Base-by-base conservation (phyloP, 495 filamentous ascomycete species). In the Penicillium alfredii region DNA sequence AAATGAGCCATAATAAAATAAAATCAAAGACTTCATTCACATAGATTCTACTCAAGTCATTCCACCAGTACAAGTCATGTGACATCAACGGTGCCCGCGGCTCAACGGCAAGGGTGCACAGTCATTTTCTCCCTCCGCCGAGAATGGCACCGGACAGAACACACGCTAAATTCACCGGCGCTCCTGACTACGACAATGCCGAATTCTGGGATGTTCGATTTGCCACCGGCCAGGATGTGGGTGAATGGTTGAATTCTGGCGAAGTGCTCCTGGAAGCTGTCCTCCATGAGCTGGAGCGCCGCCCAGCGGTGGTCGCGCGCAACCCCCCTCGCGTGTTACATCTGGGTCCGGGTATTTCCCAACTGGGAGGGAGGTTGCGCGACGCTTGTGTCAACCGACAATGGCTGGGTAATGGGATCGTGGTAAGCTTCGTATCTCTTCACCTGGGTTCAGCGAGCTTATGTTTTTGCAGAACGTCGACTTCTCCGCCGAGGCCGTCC, bases 231-330 rank as follows among this genome's bases (percentile, higher is more conserved):
- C 49, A 42, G 10, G 65, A 69, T 55, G 56, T 64, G 6, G 63
- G 65, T 11, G 65, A 69, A 47, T 69, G 65, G 65, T 35, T 69
- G 31, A 69, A 69, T 25, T 29, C 61, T 4, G 65, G 65, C 25
- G 55, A 66, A 19, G 36, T 38, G 8, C 40, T 69, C 8, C 35
- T 69, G 8, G 59, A 61, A 4, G 43, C 47, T 1, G 55, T 55
- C 4, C 14, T 66, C 37, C 38, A 53, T 4, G 40, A 55, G 24
- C 30, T 66, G 18, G 55, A 65, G 4, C 20, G 23, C 5, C 49
- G 40, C 8, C 12, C 30, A 7, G 22, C n/a, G 10, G 20, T 34
- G n/a, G 4, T 38, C 8, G 28, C 17, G 6, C 20, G 14, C 5
- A 19, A 6, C 2, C 24, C 30, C 0, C 62, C 62, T 9, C 56